Percentiles rank a stretch among this genome's conserved stretches.
Evolutionary conservation across 108 stramenopile species (phyloP).

Genomic region (Ochromonas danica): DNA sequence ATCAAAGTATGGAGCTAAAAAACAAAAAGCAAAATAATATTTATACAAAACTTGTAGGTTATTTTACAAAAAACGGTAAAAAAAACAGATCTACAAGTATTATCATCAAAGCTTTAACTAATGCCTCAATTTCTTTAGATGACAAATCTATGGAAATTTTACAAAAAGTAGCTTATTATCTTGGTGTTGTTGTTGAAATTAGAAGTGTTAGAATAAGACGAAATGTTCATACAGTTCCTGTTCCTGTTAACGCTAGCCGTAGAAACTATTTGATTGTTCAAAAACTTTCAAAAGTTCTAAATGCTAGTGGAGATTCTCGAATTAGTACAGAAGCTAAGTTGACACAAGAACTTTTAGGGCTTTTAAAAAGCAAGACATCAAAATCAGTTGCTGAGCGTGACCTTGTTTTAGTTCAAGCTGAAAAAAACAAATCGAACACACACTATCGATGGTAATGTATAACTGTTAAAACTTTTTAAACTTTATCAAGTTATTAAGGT

Average conservation of each 20-base stretch:
- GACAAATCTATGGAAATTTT: conserved; percentile 4
- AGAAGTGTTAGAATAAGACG: not conserved
- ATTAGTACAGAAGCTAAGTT: conserved; percentile 40
- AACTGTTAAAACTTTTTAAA: conserved; percentile 18
- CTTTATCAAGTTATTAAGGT: conserved; percentile 17
- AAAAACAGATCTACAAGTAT: conserved; percentile 23
- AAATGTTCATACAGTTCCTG: conserved; percentile 9
- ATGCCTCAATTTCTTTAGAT: not conserved
- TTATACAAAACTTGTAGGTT: conserved; percentile 27
- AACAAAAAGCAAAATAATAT: conserved; percentile 34
- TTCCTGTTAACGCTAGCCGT: not conserved
- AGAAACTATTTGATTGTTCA: conserved; percentile 16
- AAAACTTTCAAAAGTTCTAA: conserved; percentile 25
- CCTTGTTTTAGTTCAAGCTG: conserved; percentile 15
- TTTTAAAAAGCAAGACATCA: conserved; percentile 17
- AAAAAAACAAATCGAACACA: conserved; percentile 17
- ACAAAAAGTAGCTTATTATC: conserved; percentile 12
- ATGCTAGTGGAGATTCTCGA: conserved; percentile 31
- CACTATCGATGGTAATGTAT: conserved; percentile 16
- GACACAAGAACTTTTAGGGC: conserved; percentile 29
- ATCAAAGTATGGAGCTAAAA: conserved; percentile 34
- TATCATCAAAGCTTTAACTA: not conserved
- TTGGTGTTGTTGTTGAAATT: conserved; percentile 11
- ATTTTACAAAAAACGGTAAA: conserved; percentile 37
- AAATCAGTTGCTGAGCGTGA: conserved; percentile 15